Percentiles rank a stretch among this genome's conserved stretches.
phyloP scores from a whole-genome alignment of 257 asterid species.

The Sherardia arvensis region DNA sequence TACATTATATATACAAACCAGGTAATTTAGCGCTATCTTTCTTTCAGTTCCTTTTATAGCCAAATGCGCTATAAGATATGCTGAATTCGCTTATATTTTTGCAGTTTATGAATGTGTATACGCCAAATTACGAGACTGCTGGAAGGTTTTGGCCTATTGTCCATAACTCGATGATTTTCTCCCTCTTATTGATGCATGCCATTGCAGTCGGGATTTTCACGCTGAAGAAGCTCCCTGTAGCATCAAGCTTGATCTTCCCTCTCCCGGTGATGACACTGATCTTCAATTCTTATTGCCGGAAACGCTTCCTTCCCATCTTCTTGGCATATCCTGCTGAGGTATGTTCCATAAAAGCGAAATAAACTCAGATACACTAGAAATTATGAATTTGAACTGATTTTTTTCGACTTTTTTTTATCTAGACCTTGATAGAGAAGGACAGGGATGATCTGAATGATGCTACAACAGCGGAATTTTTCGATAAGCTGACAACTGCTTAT shows the following conservation, averaged over 20 bases:
- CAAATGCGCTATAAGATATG: background rate
- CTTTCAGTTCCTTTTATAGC: background rate
- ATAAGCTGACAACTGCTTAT: conserved; percentile 48
- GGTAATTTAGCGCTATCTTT: conserved; percentile 23
- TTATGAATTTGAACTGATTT: background rate
- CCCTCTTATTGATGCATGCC: conserved; percentile 28
- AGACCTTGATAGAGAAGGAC: conserved; percentile 77
- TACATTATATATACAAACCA: conserved; percentile 76
- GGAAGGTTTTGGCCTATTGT: conserved; percentile 39
- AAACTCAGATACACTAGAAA: background rate
- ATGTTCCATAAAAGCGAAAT: background rate
- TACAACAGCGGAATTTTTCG: conserved; percentile 37
- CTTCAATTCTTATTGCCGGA: conserved; percentile 33
- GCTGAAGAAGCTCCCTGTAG: conserved; percentile 23
- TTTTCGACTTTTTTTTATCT: background rate
- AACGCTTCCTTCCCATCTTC: conserved; percentile 29
- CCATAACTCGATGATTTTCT: conserved; percentile 31
- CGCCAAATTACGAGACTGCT: conserved; percentile 29
- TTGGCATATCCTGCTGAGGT: conserved; percentile 28
- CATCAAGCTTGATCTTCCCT: conserved; percentile 27
- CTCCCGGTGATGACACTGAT: conserved; percentile 26
- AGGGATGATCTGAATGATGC: conserved; percentile 50
- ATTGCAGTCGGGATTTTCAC: conserved; percentile 32
- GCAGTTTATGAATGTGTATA: conserved; percentile 36
- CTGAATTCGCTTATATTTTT: background rate